Conservation (phyloP, 495 filamentous ascomycete genomes). For the Penicillium ucsense region DNA sequence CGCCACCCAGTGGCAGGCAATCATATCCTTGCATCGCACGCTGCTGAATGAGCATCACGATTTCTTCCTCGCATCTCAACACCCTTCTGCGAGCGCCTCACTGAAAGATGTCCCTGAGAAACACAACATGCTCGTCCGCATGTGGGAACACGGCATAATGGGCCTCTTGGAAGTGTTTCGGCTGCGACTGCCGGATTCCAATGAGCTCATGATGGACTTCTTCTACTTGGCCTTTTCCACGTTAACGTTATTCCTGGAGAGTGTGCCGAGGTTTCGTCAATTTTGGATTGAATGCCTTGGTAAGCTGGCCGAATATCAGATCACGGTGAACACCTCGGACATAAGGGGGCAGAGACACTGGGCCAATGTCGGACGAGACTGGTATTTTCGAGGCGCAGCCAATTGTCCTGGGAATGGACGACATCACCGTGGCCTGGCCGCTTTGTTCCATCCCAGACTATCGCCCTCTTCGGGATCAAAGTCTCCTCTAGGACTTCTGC, state of each 20-base stretch:
- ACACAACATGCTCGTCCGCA: constrained; percentile 71
- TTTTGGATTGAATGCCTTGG: constrained; percentile 91
- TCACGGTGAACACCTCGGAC: constrained; percentile 72
- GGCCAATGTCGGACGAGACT: constrained; percentile 64
- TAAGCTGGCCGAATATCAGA: constrained; percentile 62
- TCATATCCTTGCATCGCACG: constrained; percentile 63
- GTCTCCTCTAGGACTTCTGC: constrained; percentile 60
- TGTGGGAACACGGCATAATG: constrained; percentile 82
- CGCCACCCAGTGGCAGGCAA: constrained; percentile 59
- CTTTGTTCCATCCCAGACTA: constrained; percentile 29
- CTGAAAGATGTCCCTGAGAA: constrained; percentile 51
- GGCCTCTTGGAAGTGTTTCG: constrained; percentile 66
- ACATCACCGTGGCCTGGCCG: constrained; percentile 78
- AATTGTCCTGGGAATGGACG: constrained; percentile 59
- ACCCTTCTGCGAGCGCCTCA: constrained; percentile 54
- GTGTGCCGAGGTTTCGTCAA: constrained; percentile 63
- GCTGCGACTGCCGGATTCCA: constrained; percentile 54
- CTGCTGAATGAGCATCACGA: constrained; percentile 73
- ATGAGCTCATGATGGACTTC: constrained; percentile 74
- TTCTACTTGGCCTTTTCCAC: constrained; percentile 76
- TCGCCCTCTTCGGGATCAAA: no score
- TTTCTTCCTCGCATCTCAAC: constrained; percentile 70
- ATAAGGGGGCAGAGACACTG: constrained; percentile 65
- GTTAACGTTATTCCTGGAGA: constrained; percentile 70
- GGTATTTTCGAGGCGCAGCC: constrained; percentile 75